Conservation (phyloP, 768 basidiomycete genomes). For the Lentinula sp. region DNA sequence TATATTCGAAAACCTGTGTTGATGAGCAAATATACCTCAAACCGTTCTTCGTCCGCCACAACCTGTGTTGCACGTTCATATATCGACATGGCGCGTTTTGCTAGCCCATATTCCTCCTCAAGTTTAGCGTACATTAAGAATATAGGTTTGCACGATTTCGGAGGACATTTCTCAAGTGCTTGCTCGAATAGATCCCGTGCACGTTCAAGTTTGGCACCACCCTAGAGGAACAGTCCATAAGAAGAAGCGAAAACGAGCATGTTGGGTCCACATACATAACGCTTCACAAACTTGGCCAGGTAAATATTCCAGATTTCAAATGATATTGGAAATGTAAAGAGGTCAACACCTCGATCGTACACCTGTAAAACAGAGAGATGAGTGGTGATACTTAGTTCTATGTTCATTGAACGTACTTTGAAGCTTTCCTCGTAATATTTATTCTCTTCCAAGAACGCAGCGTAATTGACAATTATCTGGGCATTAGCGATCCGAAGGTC, state of each 20-base stretch:
- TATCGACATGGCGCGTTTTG: conserved; percentile 93
- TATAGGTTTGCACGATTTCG: conserved; percentile 90
- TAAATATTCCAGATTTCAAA: conserved; percentile 99
- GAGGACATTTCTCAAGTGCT: conserved; percentile 92
- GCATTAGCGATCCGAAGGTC: conserved; percentile 97
- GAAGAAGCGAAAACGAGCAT: not conserved
- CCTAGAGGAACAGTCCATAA: conserved; percentile 36
- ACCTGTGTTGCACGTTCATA: conserved; percentile 88
- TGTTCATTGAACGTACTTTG: conserved; percentile 49
- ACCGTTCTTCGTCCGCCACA: conserved; percentile 87
- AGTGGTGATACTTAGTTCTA: not conserved
- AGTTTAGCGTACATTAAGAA: conserved; percentile 95
- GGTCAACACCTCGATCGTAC: conserved; percentile 93
- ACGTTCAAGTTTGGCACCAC: conserved; percentile 90
- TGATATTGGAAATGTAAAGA: conserved; percentile 96
- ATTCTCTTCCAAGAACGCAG: conserved; percentile 95
- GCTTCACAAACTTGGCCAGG: conserved; percentile 91
- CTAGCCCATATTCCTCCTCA: conserved; percentile 92
- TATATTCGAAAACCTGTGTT: not conserved
- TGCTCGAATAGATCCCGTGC: conserved; percentile 98
- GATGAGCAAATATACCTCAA: conserved; percentile 60
- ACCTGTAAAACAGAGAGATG: conserved; percentile 39
- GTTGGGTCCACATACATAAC: conserved; percentile 62
- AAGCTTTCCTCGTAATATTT: conserved; percentile 98
- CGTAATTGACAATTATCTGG: conserved; percentile 95